Base-by-base conservation (phyloP, 2,329 filamentous ascomycete genomes). In the Hypoxylon sp. region DNA sequence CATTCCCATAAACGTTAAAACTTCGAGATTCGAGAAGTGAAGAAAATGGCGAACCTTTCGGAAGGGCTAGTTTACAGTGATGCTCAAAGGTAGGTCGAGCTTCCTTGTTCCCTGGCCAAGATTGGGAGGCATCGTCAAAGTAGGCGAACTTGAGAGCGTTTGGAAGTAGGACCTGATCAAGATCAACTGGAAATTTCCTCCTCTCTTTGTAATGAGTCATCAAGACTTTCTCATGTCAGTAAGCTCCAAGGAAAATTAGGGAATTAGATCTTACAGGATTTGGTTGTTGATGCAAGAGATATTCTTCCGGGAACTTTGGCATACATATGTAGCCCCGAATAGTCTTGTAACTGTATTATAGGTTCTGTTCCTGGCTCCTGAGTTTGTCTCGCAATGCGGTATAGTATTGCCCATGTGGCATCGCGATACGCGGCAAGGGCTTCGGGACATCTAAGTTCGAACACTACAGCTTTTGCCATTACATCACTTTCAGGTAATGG, bases 121-220 rank as follows among this genome's bases (percentile, higher is more conserved):
- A 66, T 1, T 72, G 67, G 0, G 74, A 75, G 0, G 28, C 5
- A 2, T 56, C 63, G 67, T 89, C 87, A 60, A 79, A 87, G 63
- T 88, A 87, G 0, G 73, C 69, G 45, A 85, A 81, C 1, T 74
- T 78, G 9, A 87, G 65, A 0, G 82, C 85, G 53, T 84, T 84
- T 0, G 81, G 80, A 2, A 83, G 77, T 56, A 82, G 82, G 0
- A 89, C 77, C 1, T 80, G 74, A 5, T 77, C 74, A n/a, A 80
- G 71, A 0, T 74, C 68, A 0, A 82, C 78, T 1, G 83, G 82
- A 41, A 88, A 81, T 0, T 52, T 43, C 30, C 79, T 78, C 1
- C 53, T 72, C 0, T 75, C 75, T 64, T 17, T 69, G 32, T 86
- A 88, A 68, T 90, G 87, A 0, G 85, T 84, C 46, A 72, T 71